These are phyloP conservation scores for Colletotrichum neosansevieriae DNA, from an alignment of 2,329 filamentous ascomycete genomes.

Conservation along the genomic window DNA sequence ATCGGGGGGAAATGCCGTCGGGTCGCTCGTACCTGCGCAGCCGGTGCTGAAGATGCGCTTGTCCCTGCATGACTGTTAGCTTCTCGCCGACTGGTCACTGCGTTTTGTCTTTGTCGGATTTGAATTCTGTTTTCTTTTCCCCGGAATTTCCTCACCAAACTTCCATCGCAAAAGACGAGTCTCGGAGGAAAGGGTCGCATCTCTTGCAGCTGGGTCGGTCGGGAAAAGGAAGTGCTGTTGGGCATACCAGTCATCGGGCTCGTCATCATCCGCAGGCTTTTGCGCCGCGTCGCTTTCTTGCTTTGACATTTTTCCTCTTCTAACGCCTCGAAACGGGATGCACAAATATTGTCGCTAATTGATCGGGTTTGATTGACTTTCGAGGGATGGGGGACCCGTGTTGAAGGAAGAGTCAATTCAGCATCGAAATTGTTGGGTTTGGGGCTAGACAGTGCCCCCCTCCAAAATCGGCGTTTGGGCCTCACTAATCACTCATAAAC, in stretches of 20 bases:
- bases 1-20: constrained; percentile 39
- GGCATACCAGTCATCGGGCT: constrained; percentile 92
- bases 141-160: neutral
- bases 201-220: neutral
- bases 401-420: constrained; percentile 23
- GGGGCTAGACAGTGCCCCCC: constrained; percentile 26
- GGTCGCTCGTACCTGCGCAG: constrained; percentile 77
- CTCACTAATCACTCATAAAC: neutral
- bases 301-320: constrained; percentile 62
- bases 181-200: neutral
- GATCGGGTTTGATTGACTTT: neutral
- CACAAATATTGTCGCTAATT: neutral
- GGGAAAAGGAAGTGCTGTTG: neutral
- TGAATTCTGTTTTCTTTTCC: neutral
- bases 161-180: neutral
- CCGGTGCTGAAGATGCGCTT: constrained; percentile 98
- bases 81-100: neutral
- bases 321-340: neutral
- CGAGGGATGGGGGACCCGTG: constrained; percentile 4
- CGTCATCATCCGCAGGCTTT: constrained; percentile 74
- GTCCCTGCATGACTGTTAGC: constrained; percentile 72
- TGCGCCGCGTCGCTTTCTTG: constrained; percentile 59
- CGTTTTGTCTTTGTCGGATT: neutral
- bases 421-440: constrained; percentile 18
- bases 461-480: constrained; percentile 21